These are phyloP conservation scores for Dendrobium catenatum DNA, from an alignment of 106 monocot species.

Conservation along the genomic window DNA sequence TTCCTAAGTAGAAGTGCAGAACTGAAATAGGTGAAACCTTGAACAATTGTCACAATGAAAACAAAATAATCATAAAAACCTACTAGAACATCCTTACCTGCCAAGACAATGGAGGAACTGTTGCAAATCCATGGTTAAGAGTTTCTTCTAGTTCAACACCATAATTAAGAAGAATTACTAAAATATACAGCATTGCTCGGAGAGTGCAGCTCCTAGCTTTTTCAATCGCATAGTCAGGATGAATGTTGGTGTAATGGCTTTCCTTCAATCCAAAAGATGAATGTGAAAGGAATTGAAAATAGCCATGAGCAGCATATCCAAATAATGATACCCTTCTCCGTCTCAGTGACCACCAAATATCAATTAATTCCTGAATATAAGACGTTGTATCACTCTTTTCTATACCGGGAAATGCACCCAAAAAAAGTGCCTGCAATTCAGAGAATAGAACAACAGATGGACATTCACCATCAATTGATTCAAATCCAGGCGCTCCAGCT, in stretches of 20 bases:
- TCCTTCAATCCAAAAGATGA: conserved; percentile 47
- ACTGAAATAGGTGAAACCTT: conserved; percentile 9
- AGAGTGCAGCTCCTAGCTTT: conserved; percentile 51
- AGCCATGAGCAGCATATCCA: conserved; percentile 82
- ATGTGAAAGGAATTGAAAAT: conserved; percentile 76
- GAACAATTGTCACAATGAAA: conserved; percentile 5
- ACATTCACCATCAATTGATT: conserved; percentile 43
- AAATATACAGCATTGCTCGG: conserved; percentile 61
- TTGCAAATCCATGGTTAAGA: conserved; percentile 54
- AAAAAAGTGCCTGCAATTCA: conserved; percentile 50
- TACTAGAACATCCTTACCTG: conserved; percentile 49
- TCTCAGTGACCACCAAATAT: conserved; percentile 77
- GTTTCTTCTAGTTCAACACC: conserved; percentile 72
- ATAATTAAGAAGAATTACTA: conserved; percentile 82
- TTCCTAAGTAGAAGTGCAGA: conserved; percentile 50
- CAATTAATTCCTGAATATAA: conserved; percentile 44
- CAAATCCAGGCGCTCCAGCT: conserved; percentile 56
- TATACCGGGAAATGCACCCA: conserved; percentile 17
- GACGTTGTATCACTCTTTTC: conserved; percentile 22
- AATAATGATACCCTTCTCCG: conserved; percentile 80
- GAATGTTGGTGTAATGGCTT: conserved; percentile 3
- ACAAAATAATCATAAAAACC: neutral
- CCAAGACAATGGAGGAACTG: conserved; percentile 74
- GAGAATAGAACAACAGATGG: conserved; percentile 48
- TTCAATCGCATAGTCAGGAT: conserved; percentile 31